Percentiles rank a stretch among this genome's conserved stretches.
These are phyloP conservation scores for Pythium phragmitis DNA, from an alignment of 352 stramenopile species.

Conservation along the genomic window DNA sequence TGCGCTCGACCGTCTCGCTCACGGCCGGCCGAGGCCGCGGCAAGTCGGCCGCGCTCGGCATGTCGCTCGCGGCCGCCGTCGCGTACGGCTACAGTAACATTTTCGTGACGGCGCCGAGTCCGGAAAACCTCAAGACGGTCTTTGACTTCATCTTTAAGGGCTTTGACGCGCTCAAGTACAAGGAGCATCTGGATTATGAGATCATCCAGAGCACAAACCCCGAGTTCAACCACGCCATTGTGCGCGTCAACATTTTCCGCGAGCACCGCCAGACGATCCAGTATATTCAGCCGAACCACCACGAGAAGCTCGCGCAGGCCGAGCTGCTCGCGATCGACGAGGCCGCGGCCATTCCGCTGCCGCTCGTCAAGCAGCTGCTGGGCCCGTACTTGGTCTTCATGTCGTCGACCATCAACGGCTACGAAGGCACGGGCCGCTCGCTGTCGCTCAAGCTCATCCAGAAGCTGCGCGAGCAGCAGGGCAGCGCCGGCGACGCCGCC, in stretches of 20 bases:
- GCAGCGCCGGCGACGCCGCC: conserved; percentile 58
- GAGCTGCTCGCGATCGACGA: conserved; percentile 99
- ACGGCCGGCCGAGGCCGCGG: conserved; percentile 91
- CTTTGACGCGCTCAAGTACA: conserved; percentile 90
- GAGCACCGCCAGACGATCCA: conserved; percentile 97
- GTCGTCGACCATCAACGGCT: conserved; percentile 99
- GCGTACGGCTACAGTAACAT: conserved; percentile 95
- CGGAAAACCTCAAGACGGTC: conserved; percentile 98
- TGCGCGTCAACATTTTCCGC: conserved; percentile 97
- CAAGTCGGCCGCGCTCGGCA: conserved; percentile 98
- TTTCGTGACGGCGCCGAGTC: conserved; percentile 97
- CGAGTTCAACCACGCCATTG: conserved; percentile 85
- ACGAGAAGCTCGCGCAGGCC: conserved; percentile 96
- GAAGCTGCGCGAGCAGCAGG: conserved; percentile 95
- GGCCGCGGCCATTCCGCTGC: conserved; percentile 99
- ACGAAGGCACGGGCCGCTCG: conserved; percentile 98
- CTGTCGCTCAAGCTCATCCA: conserved; percentile 99
- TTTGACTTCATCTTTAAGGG: conserved; percentile 99
- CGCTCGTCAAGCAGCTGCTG: conserved; percentile 95
- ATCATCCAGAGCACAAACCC: conserved; percentile 86
- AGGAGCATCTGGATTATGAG: conserved; percentile 99
- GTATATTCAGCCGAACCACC: conserved; percentile 95
- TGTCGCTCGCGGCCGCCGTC: conserved; percentile 82
- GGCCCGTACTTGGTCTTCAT: conserved; percentile 98
- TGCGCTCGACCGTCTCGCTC: conserved; percentile 93